A percentile compares a stretch with the other conserved stretches of the same genome.
phyloP scores from a whole-genome alignment of 208 protist species.

The Leishmania turanica region DNA sequence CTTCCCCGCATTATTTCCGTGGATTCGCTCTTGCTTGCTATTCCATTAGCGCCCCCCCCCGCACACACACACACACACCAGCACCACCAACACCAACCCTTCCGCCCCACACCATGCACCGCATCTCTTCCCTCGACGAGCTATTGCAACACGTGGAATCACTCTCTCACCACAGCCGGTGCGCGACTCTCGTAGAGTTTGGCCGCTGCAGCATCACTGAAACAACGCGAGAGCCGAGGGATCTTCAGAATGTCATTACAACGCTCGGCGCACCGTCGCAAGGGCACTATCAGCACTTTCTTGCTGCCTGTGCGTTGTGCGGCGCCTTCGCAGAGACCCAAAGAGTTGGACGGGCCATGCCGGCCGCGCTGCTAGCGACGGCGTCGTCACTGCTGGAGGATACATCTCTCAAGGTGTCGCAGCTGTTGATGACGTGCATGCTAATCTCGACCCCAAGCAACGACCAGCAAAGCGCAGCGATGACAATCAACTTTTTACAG shows the following conservation, averaged over 20 bases:
- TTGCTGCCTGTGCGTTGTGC: slow-evolving; percentile 29
- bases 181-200: slow-evolving; percentile 13
- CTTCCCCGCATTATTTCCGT: neutral
- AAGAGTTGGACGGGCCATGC: neutral
- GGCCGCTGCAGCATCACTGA: slow-evolving; percentile 9
- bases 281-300: slow-evolving; percentile 25
- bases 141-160: slow-evolving; percentile 3
- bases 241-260: slow-evolving; percentile 3
- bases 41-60: too few relatives aligned
- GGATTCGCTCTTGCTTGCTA: neutral
- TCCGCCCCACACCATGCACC: neutral
- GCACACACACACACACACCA: too few relatives aligned
- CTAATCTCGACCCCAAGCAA: neutral
- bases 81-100: neutral
- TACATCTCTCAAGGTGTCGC: slow-evolving; percentile 4
- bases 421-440: slow-evolving; percentile 17
- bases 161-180: slow-evolving; percentile 16
- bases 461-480: neutral
- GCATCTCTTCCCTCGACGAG: neutral
- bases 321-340: slow-evolving; percentile 10
- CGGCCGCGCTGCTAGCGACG: neutral
- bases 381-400: slow-evolving; percentile 17
- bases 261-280: slow-evolving; percentile 10
- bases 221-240: neutral
- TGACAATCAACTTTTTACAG: neutral